A percentile compares a stretch with the other conserved stretches of the same genome.
Evolutionary conservation across 129 eudicot species (phyloP).

Genomic region (Flaveria ramosissima): DNA sequence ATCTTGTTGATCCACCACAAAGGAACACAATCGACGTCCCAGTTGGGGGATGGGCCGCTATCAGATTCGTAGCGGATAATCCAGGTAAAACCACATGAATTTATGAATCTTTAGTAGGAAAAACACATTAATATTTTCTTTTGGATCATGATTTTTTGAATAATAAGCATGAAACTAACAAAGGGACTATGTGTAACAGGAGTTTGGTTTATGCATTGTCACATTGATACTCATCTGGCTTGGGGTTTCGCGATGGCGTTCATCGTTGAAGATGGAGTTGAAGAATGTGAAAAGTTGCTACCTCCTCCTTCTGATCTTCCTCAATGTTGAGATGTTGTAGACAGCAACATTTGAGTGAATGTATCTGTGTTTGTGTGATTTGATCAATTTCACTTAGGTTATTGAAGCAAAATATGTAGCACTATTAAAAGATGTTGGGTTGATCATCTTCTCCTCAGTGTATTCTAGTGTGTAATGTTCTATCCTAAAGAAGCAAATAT

Average conservation of each 20-base stretch:
- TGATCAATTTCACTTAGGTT: constrained; percentile 12
- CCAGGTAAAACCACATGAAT: constrained; percentile 51
- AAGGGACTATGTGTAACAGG: constrained; percentile 15
- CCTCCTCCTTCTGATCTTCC: constrained; percentile 83
- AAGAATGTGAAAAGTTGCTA: constrained; percentile 46
- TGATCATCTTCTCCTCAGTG: background rate
- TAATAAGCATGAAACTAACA: constrained; percentile 3
- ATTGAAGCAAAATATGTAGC: constrained; percentile 17
- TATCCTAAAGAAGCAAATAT: background rate
- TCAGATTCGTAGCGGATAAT: constrained; percentile 73
- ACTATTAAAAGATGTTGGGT: constrained; percentile 2
- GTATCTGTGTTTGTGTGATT: background rate
- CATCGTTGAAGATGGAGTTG: constrained; percentile 64
- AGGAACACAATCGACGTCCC: constrained; percentile 64
- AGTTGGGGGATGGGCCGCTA: constrained; percentile 78
- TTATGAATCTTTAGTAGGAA: constrained; percentile 10
- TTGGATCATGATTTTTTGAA: background rate
- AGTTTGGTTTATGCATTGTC: constrained; percentile 36
- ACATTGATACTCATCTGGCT: constrained; percentile 55
- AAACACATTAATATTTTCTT: no score
- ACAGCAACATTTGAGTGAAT: background rate
- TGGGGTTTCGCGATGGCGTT: constrained; percentile 88
- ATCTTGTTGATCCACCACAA: constrained; percentile 70
- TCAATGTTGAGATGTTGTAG: constrained; percentile 41
- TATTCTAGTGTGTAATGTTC: constrained; percentile 1